These are phyloP conservation scores for Pulveroboletus sp. DNA, from an alignment of 768 basidiomycete genomes.

Conservation along the genomic window DNA sequence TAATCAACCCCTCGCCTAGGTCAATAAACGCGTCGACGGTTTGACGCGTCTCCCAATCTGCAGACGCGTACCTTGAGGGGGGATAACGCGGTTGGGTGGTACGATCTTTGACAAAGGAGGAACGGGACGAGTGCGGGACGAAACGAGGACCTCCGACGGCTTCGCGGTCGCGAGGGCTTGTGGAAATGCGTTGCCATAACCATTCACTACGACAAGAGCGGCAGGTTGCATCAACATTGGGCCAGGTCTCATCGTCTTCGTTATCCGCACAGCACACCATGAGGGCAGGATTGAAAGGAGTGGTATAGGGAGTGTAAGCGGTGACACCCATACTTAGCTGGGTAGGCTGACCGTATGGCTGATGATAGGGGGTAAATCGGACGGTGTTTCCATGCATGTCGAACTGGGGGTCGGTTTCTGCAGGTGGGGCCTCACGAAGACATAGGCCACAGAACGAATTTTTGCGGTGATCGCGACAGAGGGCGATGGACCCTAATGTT, in stretches of 20 bases:
- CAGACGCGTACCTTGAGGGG: conserved; percentile 27
- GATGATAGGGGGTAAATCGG: conserved; percentile 31
- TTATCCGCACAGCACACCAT: conserved; percentile 58
- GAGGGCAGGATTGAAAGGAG: conserved; percentile 23
- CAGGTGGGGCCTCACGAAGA: conserved; percentile 53
- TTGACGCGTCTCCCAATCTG: conserved; percentile 66
- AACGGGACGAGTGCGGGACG: conserved; percentile 16
- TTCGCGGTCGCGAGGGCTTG: conserved; percentile 46
- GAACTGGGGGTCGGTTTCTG: conserved; percentile 36
- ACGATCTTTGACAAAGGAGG: conserved; percentile 14
- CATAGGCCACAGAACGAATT: conserved; percentile 64
- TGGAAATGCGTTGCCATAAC: conserved; percentile 56
- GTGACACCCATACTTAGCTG: conserved; percentile 20
- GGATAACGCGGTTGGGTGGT: conserved; percentile 18
- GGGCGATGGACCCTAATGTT: conserved; percentile 41
- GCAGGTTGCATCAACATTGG: conserved; percentile 62
- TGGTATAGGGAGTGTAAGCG: conserved; percentile 23
- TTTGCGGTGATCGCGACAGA: conserved; percentile 64
- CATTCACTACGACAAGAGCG: conserved; percentile 60
- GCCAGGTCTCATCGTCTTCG: conserved; percentile 68
- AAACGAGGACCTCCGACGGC: conserved; percentile 48
- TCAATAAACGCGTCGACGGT: conserved; percentile 70
- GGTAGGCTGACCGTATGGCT: conserved; percentile 23
- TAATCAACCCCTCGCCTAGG: conserved; percentile 62
- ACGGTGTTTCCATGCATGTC: conserved; percentile 30